phyloP scores from a whole-genome alignment of 192 early-diverging fungal genomes.

The Coemansia sp. region DNA sequence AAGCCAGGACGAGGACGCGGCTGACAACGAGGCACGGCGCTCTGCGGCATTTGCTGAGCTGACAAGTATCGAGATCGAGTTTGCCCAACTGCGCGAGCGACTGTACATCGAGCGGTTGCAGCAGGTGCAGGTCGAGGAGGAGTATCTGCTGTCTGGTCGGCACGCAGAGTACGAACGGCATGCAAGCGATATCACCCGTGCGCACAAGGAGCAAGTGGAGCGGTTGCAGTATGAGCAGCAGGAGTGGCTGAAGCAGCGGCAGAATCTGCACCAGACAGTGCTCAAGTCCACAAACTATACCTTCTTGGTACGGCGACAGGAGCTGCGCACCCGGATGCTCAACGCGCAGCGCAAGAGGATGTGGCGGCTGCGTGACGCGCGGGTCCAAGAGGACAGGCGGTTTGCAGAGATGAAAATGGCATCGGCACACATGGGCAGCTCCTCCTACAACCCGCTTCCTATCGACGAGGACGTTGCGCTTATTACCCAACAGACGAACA shows the following conservation, averaged over 20 bases:
- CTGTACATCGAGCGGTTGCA: slow-evolving; percentile 43
- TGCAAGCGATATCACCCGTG: slow-evolving; percentile 25
- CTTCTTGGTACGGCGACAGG: slow-evolving; percentile 44
- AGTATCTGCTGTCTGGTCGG: slow-evolving; percentile 36
- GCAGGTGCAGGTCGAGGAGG: slow-evolving; percentile 53
- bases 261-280: slow-evolving; percentile 36
- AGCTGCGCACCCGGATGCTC: slow-evolving; percentile 43
- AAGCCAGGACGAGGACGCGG: slow-evolving; percentile 12
- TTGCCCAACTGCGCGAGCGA: slow-evolving; percentile 54
- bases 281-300: slow-evolving; percentile 44
- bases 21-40: slow-evolving; percentile 41
- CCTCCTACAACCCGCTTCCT: background rate
- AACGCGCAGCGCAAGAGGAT: slow-evolving; percentile 31
- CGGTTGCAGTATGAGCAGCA: slow-evolving; percentile 31
- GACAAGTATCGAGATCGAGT: slow-evolving; percentile 50
- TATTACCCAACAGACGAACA: slow-evolving; percentile 23
- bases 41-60: slow-evolving; percentile 41
- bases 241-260: slow-evolving; percentile 39
- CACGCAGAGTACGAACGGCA: slow-evolving; percentile 45
- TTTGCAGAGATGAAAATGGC: slow-evolving; percentile 10
- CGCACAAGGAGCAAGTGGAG: slow-evolving; percentile 24
- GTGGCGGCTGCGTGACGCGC: slow-evolving; percentile 45
- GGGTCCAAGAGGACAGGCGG: slow-evolving; percentile 36
- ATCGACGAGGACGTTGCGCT: slow-evolving; percentile 21
- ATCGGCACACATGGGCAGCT: background rate